Conservation (phyloP, 78 protist species). For the Protostelium mycophagum region DNA sequence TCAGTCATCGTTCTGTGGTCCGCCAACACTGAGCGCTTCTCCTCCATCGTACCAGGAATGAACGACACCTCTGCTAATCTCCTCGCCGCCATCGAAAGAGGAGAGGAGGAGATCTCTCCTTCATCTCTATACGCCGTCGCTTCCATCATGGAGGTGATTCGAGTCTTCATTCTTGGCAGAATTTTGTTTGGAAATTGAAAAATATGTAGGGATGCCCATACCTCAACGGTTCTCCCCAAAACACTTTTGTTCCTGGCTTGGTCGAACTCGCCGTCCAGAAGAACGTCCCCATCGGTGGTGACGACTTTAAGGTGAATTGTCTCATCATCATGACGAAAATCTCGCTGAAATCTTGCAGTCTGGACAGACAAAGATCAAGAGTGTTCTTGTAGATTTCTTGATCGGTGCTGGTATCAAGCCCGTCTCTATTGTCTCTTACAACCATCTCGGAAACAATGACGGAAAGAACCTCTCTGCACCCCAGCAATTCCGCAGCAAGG, state of each 20-base stretch:
- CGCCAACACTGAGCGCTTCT: constrained; percentile 98
- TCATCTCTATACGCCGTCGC: constrained; percentile 97
- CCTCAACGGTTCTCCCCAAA: constrained; percentile 99
- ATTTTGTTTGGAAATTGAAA: too few species aligned
- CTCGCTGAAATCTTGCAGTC: constrained; percentile 10
- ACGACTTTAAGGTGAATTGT: constrained; percentile 93
- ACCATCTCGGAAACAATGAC: constrained; percentile 99
- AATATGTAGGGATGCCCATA: constrained; percentile 86
- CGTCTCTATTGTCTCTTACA: constrained; percentile 94
- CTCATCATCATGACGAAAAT: neutral
- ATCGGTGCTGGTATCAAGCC: constrained; percentile 97
- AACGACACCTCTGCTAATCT: constrained; percentile 93
- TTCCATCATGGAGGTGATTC: constrained; percentile 81
- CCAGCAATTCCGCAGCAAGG: constrained; percentile 97
- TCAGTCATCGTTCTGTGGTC: constrained; percentile 95
- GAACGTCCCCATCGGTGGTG: constrained; percentile 92
- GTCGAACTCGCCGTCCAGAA: constrained; percentile 87
- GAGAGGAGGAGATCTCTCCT: constrained; percentile 89
- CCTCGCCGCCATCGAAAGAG: constrained; percentile 57
- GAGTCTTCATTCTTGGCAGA: too few species aligned
- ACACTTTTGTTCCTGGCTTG: constrained; percentile 97
- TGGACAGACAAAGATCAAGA: constrained; percentile 99
- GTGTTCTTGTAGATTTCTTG: constrained; percentile 97
- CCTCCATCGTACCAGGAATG: constrained; percentile 80
- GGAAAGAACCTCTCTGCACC: constrained; percentile 96